Evolutionary conservation across 2,329 filamentous ascomycete species (phyloP), one percentile per base, ranked within the genome.

Genomic region (Rhytidhysteron rufulum): DNA sequence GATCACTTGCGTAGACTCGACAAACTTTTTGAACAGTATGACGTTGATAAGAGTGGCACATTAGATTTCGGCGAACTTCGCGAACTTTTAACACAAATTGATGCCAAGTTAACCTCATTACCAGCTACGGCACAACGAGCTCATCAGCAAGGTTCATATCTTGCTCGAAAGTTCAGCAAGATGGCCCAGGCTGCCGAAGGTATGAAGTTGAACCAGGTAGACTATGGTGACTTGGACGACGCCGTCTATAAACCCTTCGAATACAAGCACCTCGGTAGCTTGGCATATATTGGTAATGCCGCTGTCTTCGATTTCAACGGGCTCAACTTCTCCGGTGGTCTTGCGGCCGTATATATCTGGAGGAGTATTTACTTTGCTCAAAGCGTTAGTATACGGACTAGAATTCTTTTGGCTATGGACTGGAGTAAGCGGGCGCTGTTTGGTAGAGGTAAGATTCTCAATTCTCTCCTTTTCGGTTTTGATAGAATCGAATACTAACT

Each of bases 341-440:
- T 98, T 33, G 78, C 94, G 76, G 93, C 90, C 0, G 91, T 97
- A 35, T 98, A 98, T 65, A 80, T 95, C 24, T 98, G 93, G 93
- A 76, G 93, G 47, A 90, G 88, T 49, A 85, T 96, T 11, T 98
- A 98, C 69, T 98, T 98, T 71, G 89, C 93, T 10, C 88, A 98
- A 74, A 95, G 88, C 59, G 93, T 98, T 34, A 96, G 90, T 66
- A 77, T 97, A 44, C 75, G 93, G 52, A 98, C 93, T 19, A 80
- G 91, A 47, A 79, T 88, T 49, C 68, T 98, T 58, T 74, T 98
- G 67, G 89, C 89, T 15, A 96, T 98, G 93, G 93, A 98, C 65
- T 98, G 93, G 93, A 83, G 82, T n/a, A 98, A 97, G 79, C 78
- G 94, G 62, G 87, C 88, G 10, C 68, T 98, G 17, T 98, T 98